Evolutionary conservation across 2,329 filamentous ascomycete species (phyloP), one percentile per base, ranked within the genome.

Genomic region (Grosmannia serpens): DNA sequence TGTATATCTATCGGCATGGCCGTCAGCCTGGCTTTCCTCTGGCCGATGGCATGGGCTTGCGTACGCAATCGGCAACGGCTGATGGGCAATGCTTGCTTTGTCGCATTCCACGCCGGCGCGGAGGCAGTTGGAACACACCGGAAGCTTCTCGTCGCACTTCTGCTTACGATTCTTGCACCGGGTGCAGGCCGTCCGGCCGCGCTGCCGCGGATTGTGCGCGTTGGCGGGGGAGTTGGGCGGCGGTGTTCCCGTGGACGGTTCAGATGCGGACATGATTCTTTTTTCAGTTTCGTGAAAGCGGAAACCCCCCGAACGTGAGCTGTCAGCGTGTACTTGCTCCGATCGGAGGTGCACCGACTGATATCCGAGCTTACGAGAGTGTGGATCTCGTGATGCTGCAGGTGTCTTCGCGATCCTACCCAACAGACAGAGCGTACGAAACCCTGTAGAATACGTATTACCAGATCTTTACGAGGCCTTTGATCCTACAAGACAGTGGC

Each of bases 161-260:
- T 60, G 88, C 64, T 92, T 88, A 46, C 90, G 81, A 13, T 88
- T 78, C 61, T 85, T 96, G 91, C 0, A 88, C 82, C 1, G 89
- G 89, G 67, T 83, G 81, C 55, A 96, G 74, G 0, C 90, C 89
- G 64, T 95, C 88, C 26, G 95, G 74, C 49, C 90, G 78, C 75
- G 53, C 20, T 58, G 89, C 82, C 66, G 82, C 24, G 83, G 76
- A 95, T 95, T 31, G 35, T 8, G 5, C 33, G 52, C 22, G 26
- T 41, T 22, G 10, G n/a, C 52, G n/a, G 52, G 82, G 22, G 83
- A 76, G 95, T 95, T n/a, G 26, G 22, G 5, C 13, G 52, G n/a
- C 38, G 53, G 27, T 24, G 31, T 29, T 5, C 9, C 15, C 13
- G 35, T 31, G 24, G 24, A 2, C 52, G 52, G 52, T n/a, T 47